Evolutionary conservation across 2,329 filamentous ascomycete species (phyloP), one percentile per base, ranked within the genome.

Genomic region (Pseudogymnoascus sp.): DNA sequence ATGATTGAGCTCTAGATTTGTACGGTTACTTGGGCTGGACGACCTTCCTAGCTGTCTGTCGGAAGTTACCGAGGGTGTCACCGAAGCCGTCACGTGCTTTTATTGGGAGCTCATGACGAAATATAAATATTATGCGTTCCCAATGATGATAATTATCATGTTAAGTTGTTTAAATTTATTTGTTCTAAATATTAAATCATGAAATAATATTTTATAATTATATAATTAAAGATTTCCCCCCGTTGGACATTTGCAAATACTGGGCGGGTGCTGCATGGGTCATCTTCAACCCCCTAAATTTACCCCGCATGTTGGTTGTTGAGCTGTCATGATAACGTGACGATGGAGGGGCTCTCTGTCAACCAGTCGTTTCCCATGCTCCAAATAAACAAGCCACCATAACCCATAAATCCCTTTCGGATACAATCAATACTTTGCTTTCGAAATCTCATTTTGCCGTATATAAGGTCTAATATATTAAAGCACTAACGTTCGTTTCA

Each of bases 241-340:
- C 1, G 15, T 33, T 33, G 10, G n/a, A 24, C 26, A 54, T 33
- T 8, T 2, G 5, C n/a, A 54, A n/a, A 8, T 33, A 33, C 26
- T 33, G 26, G 33, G 7, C n/a, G 21, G 21, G 21, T 21, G 21
- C 21, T 21, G 21, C 21, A 21, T 21, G 21, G 21, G 21, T 21
- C 44, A 54, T 13, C 44, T 31, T 54, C 44, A 54, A 50, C 26
- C 26, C 44, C 44, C 44, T 54, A 33, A 50, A 54, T 5, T 54
- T 54, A 54, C 44, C 44, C 44, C 44, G 44, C 44, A 54, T 54
- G n/a, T 17, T 33, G 26, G 44, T 33, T 54, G 44, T 54, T 54
- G 44, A 54, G 44, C 44, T 54, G 26, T 54, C 44, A 54, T 33
- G 44, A 54, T 54, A 54, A 54, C 47, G 47, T 54, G 47, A 54